Percentiles rank a stretch among this genome's conserved stretches.
Evolutionary conservation across 306 rosid species (phyloP).

Genomic region (Cicer bijugum): DNA sequence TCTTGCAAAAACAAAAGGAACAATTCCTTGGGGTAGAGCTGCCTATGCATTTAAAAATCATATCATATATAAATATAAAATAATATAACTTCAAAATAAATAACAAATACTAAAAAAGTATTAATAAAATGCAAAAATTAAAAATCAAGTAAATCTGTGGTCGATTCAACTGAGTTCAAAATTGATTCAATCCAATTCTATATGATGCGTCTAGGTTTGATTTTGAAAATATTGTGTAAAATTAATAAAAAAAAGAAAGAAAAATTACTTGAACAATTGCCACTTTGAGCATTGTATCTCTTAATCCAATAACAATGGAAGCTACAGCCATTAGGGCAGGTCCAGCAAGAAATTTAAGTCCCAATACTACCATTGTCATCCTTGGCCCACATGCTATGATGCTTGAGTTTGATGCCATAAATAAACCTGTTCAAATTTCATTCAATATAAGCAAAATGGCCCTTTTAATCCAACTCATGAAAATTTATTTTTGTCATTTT

Average conservation of each 20-base stretch:
- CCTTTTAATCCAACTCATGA: slow-evolving; percentile 40
- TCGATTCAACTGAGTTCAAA: too few relatives aligned
- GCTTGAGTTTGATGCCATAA: slow-evolving; percentile 80
- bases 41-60: slow-evolving; percentile 64
- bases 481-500: not conserved
- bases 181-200: too few relatives aligned
- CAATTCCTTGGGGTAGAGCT: slow-evolving; percentile 95
- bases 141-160: too few relatives aligned
- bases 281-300: slow-evolving; percentile 59
- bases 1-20: slow-evolving; percentile 92
- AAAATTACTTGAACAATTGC: slow-evolving; percentile 78
- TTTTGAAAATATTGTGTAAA: not conserved
- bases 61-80: not conserved
- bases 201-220: too few relatives aligned
- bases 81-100: not conserved
- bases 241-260: not conserved
- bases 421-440: slow-evolving; percentile 53
- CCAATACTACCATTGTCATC: slow-evolving; percentile 71
- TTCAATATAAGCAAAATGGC: slow-evolving; percentile 29
- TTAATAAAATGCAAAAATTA: too few relatives aligned
- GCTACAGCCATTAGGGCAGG: slow-evolving; percentile 85
- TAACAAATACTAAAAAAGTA: too few relatives aligned
- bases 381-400: slow-evolving; percentile 76
- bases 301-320: slow-evolving; percentile 69
- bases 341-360: slow-evolving; percentile 73